Evolutionary conservation across 2,329 filamentous ascomycete species (phyloP).

Genomic region (Pestalotiopsis fici): DNA sequence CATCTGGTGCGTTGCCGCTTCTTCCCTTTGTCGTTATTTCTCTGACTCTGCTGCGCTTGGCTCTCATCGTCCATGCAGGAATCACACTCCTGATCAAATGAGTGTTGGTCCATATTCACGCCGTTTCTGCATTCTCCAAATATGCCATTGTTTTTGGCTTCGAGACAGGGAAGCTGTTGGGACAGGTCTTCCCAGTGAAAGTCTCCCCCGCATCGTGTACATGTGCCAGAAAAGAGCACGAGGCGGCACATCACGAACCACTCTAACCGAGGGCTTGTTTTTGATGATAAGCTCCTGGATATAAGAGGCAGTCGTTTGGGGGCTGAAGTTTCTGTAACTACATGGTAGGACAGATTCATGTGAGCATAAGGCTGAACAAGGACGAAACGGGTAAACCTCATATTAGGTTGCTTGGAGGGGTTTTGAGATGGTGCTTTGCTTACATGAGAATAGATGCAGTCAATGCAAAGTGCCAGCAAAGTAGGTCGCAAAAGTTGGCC

Average conservation of each 20-base stretch:
- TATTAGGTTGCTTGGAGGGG: background rate
- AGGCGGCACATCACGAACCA: conserved; percentile 44
- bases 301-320: background rate
- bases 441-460: background rate
- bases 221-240: conserved; percentile 43
- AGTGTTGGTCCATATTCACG: conserved; percentile 42
- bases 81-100: conserved; percentile 50
- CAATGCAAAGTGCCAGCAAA: background rate
- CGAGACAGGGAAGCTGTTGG: conserved; percentile 48
- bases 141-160: conserved; percentile 47
- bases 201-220: conserved; percentile 40
- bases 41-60: conserved; percentile 30
- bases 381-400: background rate
- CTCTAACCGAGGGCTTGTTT: background rate
- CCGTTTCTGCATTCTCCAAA: conserved; percentile 46
- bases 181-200: conserved; percentile 46
- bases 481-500: conserved; percentile 5
- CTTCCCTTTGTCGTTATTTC: conserved; percentile 5
- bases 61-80: conserved; percentile 42
- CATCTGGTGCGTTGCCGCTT: conserved; percentile 13
- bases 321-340: background rate
- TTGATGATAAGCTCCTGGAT: background rate
- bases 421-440: background rate
- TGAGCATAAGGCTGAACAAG: background rate
- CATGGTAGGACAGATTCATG: background rate